Evolutionary conservation across 1,284 basidiomycete species (phyloP), one percentile per base, ranked within the genome.

Genomic region (Marasmius fiardii): DNA sequence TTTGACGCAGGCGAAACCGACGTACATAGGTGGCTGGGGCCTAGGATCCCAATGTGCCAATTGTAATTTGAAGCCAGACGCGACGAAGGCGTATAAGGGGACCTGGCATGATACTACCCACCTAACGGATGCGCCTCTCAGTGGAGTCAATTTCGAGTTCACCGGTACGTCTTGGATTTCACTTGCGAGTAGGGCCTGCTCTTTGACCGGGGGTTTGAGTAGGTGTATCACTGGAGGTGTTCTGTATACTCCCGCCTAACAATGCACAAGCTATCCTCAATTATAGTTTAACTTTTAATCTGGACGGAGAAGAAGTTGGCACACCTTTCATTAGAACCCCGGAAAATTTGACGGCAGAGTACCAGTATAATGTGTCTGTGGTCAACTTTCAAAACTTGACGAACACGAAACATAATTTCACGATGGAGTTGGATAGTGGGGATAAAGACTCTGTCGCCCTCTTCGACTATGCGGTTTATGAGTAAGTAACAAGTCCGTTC

Each of bases 21-120:
- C 23, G 11, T 48, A 48, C 45, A 31, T 48, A 12, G 45, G 28
- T 24, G 45, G 23, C 11, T 48, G 45, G 45, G 45, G 45, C 18
- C 12, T 14, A 47, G 28, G 45, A 3, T 28, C 7, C 11, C 21
- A n/a, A 12, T 48, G 45, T 26, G 21, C 21, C 23, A 8, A 3
- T 28, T 48, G 45, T 18, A 2, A 4, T 11, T 26, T 48, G 24
- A 48, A 48, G 26, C 45, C 45, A 2, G 45, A 48, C 45, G 16
- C 23, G 24, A 24, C 45, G 11, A 48, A 48, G 28, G 45, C 45
- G 16, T 48, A 28, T 18, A 24, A 28, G 26, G 45, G 45, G 2
- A 48, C 45, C n/a, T 48, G 45, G 45, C 45, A 48, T 48, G 45
- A 48, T 48, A 28, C 26, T 24, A 48, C 45, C 28, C 26, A 48